These are phyloP conservation scores for Boletus rubroflammeus DNA, from an alignment of 768 basidiomycete species.

Conservation along the genomic window DNA sequence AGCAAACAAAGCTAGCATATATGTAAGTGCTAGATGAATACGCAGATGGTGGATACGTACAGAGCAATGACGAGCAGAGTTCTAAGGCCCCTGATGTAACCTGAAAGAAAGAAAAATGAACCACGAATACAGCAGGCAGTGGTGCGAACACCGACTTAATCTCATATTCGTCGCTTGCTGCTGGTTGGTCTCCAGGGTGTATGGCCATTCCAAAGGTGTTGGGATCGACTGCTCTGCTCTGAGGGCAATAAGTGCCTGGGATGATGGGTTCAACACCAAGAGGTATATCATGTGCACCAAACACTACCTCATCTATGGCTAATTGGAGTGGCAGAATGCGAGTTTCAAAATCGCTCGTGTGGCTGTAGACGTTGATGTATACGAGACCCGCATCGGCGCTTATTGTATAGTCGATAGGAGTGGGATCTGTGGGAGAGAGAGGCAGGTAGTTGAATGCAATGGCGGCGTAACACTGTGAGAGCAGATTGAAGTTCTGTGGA, in stretches of 20 bases:
- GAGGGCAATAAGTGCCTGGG: slow-evolving; percentile 68
- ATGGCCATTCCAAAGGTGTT: slow-evolving; percentile 72
- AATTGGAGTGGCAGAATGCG: slow-evolving; percentile 71
- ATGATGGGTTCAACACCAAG: neutral
- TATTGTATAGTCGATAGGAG: slow-evolving; percentile 64
- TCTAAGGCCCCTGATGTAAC: slow-evolving; percentile 60
- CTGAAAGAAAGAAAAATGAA: slow-evolving; percentile 31
- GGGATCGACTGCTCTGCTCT: slow-evolving; percentile 52
- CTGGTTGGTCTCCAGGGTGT: slow-evolving; percentile 61
- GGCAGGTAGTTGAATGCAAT: slow-evolving; percentile 61
- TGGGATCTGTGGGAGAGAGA: slow-evolving; percentile 25
- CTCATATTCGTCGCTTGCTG: slow-evolving; percentile 55
- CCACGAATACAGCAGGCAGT: neutral
- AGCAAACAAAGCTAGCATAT: slow-evolving; percentile 56
- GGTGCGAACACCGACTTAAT: slow-evolving; percentile 42
- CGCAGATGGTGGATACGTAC: slow-evolving; percentile 34
- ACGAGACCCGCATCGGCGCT: slow-evolving; percentile 60
- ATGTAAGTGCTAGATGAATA: neutral
- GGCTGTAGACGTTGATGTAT: slow-evolving; percentile 61
- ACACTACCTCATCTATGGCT: slow-evolving; percentile 64
- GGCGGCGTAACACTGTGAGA: slow-evolving; percentile 69
- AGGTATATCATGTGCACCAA: neutral
- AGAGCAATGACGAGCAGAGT: slow-evolving; percentile 63
- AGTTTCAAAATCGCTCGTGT: slow-evolving; percentile 65
- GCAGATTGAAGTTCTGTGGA: slow-evolving; percentile 69